Evolutionary conservation across 2,329 filamentous ascomycete species (phyloP), one percentile per base, ranked within the genome.

Genomic region (Daldinia eschscholtzii): DNA sequence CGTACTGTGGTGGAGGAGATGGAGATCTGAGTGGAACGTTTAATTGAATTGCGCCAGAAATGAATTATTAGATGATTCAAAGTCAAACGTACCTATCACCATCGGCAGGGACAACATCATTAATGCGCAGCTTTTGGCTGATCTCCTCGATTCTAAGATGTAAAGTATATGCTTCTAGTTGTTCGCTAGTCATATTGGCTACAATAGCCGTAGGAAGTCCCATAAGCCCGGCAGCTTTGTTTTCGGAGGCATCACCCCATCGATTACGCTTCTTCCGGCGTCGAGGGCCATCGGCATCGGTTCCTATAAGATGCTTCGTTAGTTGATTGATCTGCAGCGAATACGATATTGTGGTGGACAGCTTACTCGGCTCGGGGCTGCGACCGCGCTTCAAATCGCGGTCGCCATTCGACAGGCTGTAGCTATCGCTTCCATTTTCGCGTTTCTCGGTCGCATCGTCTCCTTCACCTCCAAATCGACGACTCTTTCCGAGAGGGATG

Each of bases 71-170:
- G 46, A 61, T 50, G 7, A 42, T 15, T 28, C 33, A 13, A 62
- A 26, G 59, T 26, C 63, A 18, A 37, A 84, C 91, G 75, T 86
- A 97, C 95, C 96, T 90, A 79, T 98, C 95, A 75, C 94, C 94
- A 83, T 98, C 96, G 75, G 93, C 93, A 66, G 96, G 96, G 70
- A 99, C 96, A 61, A 99, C 96, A 86, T 99, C 96, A 84, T 98
- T 97, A 81, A 99, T 99, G 78, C 95, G 92, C 75, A 99, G 89
- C 88, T 99, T 99, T 84, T 99, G 95, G 80, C 94, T 98, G 78
- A 99, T 99, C 83, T 99, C 96, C 81, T 99, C 95, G 78, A 99
- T 98, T 78, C 96, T 93, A 78, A 99, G 85, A 83, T 99, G 95
- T 74, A 98, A 86, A 23, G 94, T 96, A 80, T 99, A 99, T 20